Evolutionary conservation across 176 grass and related monocot species (phyloP), one percentile per base, ranked within the genome.

Genomic region (Echinochloa phyllopogon): DNA sequence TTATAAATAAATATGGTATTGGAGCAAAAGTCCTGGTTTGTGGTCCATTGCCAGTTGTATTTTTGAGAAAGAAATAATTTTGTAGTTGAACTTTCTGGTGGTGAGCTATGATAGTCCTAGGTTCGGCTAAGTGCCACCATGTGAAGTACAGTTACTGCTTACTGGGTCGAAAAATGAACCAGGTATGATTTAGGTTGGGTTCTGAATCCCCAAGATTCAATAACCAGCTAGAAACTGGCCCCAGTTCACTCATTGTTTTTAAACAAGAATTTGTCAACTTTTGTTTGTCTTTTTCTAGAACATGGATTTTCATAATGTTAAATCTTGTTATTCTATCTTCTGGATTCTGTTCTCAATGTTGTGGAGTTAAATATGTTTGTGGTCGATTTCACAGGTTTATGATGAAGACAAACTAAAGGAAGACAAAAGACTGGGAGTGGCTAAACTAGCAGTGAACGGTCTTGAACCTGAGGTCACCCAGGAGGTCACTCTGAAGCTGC

Each of bases 321-420:
- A 15, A 41, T 41, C 27, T 43, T 71, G 43, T 65, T 27, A 29
- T 45, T 78, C 48, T 33, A 55, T 83, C 9, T 78, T 38, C 18
- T 53, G 13, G 55, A 65, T 79, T 64, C 76, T 74, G 21, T 66
- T 52, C 11, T 70, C 33, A 82, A 41, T 77, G 40, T 44, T 48
- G 4, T 87, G 43, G 6, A 36, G 56, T 76, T 65, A 18, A 76
- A 60, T 60, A 63, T 75, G 10, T 59, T 58, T 73, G 23, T 20
- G 59, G 36, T 89, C 45, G 68, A 42, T 65, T 84, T 75, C 77
- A 21, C 90, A 98, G 96, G 74, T 98, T 87, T 98, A 88, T 76
- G 96, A 98, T 62, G 93, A 95, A 86, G 96, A 98, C 25, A 92
- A 87, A 9, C 50, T 98, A 70, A 82, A 92, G 77, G 72, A 89